Evolutionary conservation across 805 yeast species (phyloP).

Genomic region (Candida nonsorbophila): DNA sequence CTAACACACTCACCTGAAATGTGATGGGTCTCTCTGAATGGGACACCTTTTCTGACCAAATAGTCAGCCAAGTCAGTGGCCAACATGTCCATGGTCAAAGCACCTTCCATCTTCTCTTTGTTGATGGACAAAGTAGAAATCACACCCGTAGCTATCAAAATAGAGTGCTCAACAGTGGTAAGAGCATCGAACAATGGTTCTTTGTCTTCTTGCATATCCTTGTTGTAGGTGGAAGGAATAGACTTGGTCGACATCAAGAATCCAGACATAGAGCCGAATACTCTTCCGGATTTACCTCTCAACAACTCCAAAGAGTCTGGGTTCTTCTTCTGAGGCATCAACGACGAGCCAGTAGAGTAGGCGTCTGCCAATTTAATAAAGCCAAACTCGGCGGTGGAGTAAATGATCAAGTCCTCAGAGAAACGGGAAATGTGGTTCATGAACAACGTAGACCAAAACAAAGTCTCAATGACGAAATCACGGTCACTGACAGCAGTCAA

Average conservation of each 20-base stretch:
- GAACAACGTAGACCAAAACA: slow-evolving; percentile 93
- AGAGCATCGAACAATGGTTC: slow-evolving; percentile 95
- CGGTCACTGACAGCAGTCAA: slow-evolving; percentile 96
- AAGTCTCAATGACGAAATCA: slow-evolving; percentile 91
- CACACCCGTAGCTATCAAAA: slow-evolving; percentile 93
- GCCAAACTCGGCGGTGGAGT: slow-evolving; percentile 97
- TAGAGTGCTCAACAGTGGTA: slow-evolving; percentile 88
- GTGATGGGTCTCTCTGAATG: slow-evolving; percentile 98
- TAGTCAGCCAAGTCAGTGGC: slow-evolving; percentile 99
- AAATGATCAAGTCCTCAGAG: slow-evolving; percentile 90
- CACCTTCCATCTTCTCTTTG: slow-evolving; percentile 71
- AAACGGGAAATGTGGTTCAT: slow-evolving; percentile 95
- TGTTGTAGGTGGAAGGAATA: slow-evolving; percentile 96
- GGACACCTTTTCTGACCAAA: slow-evolving; percentile 95
- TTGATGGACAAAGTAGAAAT: slow-evolving; percentile 78
- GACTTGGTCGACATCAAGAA: slow-evolving; percentile 95
- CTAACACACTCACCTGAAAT: slow-evolving; percentile 98
- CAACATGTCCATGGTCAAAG: slow-evolving; percentile 97
- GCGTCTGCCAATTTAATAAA: slow-evolving; percentile 93
- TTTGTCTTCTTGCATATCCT: slow-evolving; percentile 98
- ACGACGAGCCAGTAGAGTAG: slow-evolving; percentile 94
- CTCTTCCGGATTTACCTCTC: slow-evolving; percentile 97
- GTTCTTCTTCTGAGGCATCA: slow-evolving; percentile 99
- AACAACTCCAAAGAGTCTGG: slow-evolving; percentile 94
- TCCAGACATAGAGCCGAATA: slow-evolving; percentile 91